Percentiles rank a stretch among this genome's conserved stretches.
Evolutionary conservation across 2,329 filamentous ascomycete species (phyloP).

Genomic region (Colletotrichum graminicola): DNA sequence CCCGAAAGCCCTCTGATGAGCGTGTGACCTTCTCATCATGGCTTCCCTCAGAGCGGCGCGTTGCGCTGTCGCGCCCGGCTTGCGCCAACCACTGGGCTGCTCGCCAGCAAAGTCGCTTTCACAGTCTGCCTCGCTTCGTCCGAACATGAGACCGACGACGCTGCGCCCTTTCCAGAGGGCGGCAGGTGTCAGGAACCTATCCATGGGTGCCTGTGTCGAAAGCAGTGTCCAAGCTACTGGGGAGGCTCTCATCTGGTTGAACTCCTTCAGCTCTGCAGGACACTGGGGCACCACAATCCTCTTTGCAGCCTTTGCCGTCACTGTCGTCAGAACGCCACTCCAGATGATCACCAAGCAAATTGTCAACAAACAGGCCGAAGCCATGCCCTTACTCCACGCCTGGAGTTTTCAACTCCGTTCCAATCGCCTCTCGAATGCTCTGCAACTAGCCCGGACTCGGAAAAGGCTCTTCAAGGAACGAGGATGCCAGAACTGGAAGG

Average conservation of each 20-base stretch:
- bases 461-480: conserved; percentile 53
- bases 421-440: background rate
- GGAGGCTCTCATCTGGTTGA: conserved; percentile 38
- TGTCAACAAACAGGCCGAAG: background rate
- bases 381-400: conserved; percentile 3
- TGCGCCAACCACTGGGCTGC: conserved; percentile 15
- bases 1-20: background rate
- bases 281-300: conserved; percentile 16
- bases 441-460: conserved; percentile 2
- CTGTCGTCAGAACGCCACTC: conserved; percentile 8
- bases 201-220: conserved; percentile 47
- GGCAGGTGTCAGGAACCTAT: conserved; percentile 44
- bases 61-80: conserved; percentile 4
- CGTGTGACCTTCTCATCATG: conserved; percentile 13
- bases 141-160: background rate
- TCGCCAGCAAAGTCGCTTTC: conserved; percentile 24
- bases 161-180: background rate
- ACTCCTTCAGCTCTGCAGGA: conserved; percentile 2
- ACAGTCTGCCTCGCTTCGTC: conserved; percentile 17
- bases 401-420: background rate
- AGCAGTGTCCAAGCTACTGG: conserved; percentile 31
- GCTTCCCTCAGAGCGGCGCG: conserved; percentile 29
- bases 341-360: conserved; percentile 3
- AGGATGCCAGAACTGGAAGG: conserved; percentile 63
- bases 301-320: conserved; percentile 8